phyloP scores from a whole-genome alignment of 2,329 filamentous ascomycete species.

The Pseudocercospora musae region DNA sequence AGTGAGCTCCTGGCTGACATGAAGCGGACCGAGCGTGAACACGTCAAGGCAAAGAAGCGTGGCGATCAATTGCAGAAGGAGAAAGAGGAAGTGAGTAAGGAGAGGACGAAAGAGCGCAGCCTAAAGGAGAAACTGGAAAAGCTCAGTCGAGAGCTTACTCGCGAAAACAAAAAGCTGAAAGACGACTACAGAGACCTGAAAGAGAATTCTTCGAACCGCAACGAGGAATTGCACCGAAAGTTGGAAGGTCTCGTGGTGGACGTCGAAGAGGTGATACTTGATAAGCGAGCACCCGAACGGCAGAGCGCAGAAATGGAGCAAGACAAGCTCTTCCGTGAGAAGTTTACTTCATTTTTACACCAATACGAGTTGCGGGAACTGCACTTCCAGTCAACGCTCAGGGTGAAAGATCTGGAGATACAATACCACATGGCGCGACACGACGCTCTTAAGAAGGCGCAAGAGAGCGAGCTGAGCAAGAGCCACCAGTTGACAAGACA shows the following conservation, averaged over 20 bases:
- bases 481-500: constrained; percentile 84
- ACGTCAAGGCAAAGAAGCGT: constrained; percentile 92
- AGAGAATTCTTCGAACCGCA: constrained; percentile 78
- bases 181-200: constrained; percentile 85
- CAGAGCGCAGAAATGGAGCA: constrained; percentile 81
- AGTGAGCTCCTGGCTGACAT: constrained; percentile 89
- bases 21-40: constrained; percentile 92
- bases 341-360: constrained; percentile 92
- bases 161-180: constrained; percentile 98
- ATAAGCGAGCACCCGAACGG: constrained; percentile 72
- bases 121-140: constrained; percentile 98
- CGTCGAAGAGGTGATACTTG: constrained; percentile 82
- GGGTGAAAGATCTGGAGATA: constrained; percentile 92
- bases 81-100: constrained; percentile 82
- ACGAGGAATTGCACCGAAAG: constrained; percentile 79
- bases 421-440: constrained; percentile 85
- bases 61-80: constrained; percentile 95
- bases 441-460: constrained; percentile 84
- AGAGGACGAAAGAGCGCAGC: constrained; percentile 83
- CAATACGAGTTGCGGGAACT: constrained; percentile 95
- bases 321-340: constrained; percentile 77
- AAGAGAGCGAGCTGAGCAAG: constrained; percentile 75
- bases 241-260: constrained; percentile 77
- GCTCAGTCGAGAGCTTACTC: constrained; percentile 86
- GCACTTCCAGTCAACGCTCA: constrained; percentile 87